Percentiles rank a stretch among this genome's conserved stretches.
These are phyloP conservation scores for Metarhizium album DNA, from an alignment of 2,329 filamentous ascomycete species.

Conservation along the genomic window DNA sequence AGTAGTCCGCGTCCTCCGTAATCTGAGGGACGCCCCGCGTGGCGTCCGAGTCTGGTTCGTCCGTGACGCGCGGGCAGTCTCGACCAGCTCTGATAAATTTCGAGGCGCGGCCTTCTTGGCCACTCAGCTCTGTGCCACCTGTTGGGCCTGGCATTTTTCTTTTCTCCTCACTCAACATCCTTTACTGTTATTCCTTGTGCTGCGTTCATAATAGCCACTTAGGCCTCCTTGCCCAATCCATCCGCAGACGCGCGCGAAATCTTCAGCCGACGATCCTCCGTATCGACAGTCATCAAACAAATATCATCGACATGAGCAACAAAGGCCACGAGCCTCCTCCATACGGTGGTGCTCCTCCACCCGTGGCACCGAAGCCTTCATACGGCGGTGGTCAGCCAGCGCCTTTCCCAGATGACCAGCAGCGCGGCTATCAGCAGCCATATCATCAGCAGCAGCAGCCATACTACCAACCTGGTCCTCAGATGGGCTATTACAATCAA, in stretches of 20 bases:
- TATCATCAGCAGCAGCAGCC: conserved; percentile 7
- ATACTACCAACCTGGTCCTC: conserved; percentile 29
- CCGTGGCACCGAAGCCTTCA: conserved; percentile 27
- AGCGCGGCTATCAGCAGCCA: conserved; percentile 17
- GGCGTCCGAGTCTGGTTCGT: not conserved
- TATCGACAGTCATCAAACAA: not conserved
- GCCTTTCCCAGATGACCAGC: conserved; percentile 15
- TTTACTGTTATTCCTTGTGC: not conserved
- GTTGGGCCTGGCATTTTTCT: not conserved
- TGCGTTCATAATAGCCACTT: not conserved
- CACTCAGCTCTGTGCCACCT: not conserved
- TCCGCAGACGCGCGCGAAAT: not conserved
- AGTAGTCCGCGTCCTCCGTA: conserved; percentile 12
- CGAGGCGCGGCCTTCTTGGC: not conserved
- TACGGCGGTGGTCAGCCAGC: conserved; percentile 28
- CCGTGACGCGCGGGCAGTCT: conserved; percentile 8
- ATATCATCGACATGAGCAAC: conserved; percentile 25
- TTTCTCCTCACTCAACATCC: not conserved
- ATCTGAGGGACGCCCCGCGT: conserved; percentile 8
- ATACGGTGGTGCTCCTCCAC: conserved; percentile 28
- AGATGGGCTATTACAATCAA: conserved; percentile 34
- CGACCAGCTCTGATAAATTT: not conserved
- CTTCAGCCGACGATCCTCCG: not conserved
- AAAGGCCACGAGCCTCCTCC: conserved; percentile 41
- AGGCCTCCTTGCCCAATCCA: not conserved